Percentiles rank a stretch among this genome's conserved stretches.
Conservation (phyloP, 805 yeast genomes). For the Pichia gijzeniarum region DNA sequence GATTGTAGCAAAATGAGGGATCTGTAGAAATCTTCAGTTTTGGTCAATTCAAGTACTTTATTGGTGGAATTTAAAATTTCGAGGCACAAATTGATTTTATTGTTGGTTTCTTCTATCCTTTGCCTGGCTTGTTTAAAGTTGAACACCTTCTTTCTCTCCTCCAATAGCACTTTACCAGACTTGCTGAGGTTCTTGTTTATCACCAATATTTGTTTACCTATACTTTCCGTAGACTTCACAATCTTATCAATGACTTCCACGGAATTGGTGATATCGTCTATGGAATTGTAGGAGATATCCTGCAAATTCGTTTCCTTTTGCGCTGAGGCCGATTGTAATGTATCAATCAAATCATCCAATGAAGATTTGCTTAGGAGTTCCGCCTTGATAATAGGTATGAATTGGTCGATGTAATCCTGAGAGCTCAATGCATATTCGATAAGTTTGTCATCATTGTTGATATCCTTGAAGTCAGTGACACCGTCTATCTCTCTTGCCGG, state of each 20-base stretch:
- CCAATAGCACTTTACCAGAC: conserved; percentile 61
- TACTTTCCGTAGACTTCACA: conserved; percentile 46
- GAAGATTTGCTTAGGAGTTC: conserved; percentile 48
- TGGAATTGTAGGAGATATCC: conserved; percentile 52
- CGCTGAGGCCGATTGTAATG: conserved; percentile 49
- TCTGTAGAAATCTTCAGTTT: conserved; percentile 69
- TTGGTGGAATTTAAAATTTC: conserved; percentile 83
- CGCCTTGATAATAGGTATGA: conserved; percentile 66
- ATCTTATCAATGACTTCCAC: conserved; percentile 59
- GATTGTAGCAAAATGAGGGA: conserved; percentile 81
- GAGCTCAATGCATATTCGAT: conserved; percentile 39
- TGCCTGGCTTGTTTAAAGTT: conserved; percentile 55
- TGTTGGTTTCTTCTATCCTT: conserved; percentile 66
- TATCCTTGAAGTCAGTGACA: not conserved
- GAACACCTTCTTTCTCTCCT: conserved; percentile 52
- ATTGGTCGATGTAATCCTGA: conserved; percentile 70
- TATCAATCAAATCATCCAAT: conserved; percentile 49
- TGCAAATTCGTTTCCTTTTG: conserved; percentile 60
- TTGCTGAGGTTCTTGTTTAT: conserved; percentile 53
- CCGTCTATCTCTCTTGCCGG: not conserved
- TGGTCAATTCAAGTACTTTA: conserved; percentile 74
- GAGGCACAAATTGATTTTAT: conserved; percentile 63
- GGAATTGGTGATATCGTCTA: conserved; percentile 49
- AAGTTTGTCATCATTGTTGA: conserved; percentile 8
- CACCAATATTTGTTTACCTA: conserved; percentile 47